phyloP scores from a whole-genome alignment of 805 yeast species.

The Lipomyces mesembrius region DNA sequence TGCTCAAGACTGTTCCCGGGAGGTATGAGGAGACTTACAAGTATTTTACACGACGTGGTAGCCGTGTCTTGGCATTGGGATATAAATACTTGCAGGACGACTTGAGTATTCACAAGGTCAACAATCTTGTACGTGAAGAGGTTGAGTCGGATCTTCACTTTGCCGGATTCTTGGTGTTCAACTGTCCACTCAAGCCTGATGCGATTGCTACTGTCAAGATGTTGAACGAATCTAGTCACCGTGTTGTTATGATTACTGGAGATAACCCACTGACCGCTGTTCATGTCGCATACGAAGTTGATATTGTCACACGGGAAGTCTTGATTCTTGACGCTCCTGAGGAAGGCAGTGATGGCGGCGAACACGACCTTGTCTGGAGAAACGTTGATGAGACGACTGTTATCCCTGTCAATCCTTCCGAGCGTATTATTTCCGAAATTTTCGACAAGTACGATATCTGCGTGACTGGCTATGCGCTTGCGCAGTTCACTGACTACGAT shows the following conservation, averaged over 20 bases:
- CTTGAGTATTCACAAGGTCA: slow-evolving; percentile 55
- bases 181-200: slow-evolving; percentile 93
- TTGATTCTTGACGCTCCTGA: slow-evolving; percentile 86
- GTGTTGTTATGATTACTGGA: slow-evolving; percentile 98
- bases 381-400: slow-evolving; percentile 75
- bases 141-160: slow-evolving; percentile 76
- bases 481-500: slow-evolving; percentile 63
- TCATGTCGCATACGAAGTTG: slow-evolving; percentile 94
- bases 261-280: slow-evolving; percentile 98
- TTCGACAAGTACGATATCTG: slow-evolving; percentile 81
- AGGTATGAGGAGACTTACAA: slow-evolving; percentile 84
- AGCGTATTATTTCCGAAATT: slow-evolving; percentile 58
- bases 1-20: slow-evolving; percentile 72
- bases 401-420: slow-evolving; percentile 67
- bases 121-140: slow-evolving; percentile 69
- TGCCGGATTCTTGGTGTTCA: slow-evolving; percentile 95
- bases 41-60: slow-evolving; percentile 91
- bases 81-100: slow-evolving; percentile 66
- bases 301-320: slow-evolving; percentile 79
- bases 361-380: slow-evolving; percentile 73
- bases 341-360: slow-evolving; percentile 58
- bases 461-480: slow-evolving; percentile 88
- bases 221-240: slow-evolving; percentile 94
- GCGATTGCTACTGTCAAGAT: slow-evolving; percentile 87
- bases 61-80: slow-evolving; percentile 95